Base-by-base conservation (phyloP, 371 early-diverging fungal species). In the Smittium culicis region DNA sequence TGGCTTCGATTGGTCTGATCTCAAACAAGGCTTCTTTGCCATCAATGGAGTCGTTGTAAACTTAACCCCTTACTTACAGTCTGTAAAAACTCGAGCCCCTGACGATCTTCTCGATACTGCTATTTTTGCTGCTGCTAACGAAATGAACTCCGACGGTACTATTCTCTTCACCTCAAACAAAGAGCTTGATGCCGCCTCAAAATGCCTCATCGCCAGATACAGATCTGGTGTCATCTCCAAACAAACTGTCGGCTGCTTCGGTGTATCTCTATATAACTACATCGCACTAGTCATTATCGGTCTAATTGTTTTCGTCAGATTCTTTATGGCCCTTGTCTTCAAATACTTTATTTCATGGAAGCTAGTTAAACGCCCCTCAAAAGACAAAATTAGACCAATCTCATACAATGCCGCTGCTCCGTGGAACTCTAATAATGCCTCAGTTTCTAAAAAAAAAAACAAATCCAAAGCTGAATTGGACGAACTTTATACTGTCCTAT, bases 171-270 rank as follows among this genome's bases (percentile, higher is more conserved):
- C 80, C 73, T 74, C 84, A 27, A 75, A 73, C 3, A 68, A 79
- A 1, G 74, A 79, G 1, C 69, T 87, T 57, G 81, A 79, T 69
- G 68, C 70, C 0, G 69, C 82, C 0, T 76, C 79, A 34, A 69
- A 79, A 31, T 91, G 92, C 68, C 68, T 91, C 24, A 74, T 77
- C 1, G 72, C 73, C 5, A 84, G 84, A 66, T 89, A 85, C 68
- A 71, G 72, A 33, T 86, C 89, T 2, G 96, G 95, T 54, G 81
- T 85, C 65, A 81, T 96, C 63, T 85, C 88, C 67, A 86, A 85
- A 69, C 82, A 88, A 27, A 85, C 91, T 1, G 81, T 83, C 29
- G 94, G 95, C 11, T 95, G 97, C 79, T 86, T 94, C 66, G 83
- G 88, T 1, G 85, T 90, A 1, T 81, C 89, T 61, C 73, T 91